Conservation (phyloP, 495 filamentous ascomycete species). For the Coniosporium apollinis region DNA sequence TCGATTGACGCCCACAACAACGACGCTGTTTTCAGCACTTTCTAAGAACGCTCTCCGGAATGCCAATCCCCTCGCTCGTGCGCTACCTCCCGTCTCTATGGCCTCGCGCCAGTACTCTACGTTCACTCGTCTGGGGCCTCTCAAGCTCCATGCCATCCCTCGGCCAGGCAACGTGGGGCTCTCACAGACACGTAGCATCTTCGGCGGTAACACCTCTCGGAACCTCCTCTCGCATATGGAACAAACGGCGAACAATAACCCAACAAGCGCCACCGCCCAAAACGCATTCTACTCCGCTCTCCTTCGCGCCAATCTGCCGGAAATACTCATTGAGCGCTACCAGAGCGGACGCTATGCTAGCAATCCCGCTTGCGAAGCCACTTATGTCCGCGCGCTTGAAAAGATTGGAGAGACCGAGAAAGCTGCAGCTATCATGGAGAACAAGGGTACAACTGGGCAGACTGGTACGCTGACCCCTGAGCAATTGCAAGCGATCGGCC, state of each 20-base stretch:
- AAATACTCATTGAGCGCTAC: slow-evolving; percentile 79
- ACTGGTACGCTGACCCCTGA: slow-evolving; percentile 24
- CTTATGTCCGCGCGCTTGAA: slow-evolving; percentile 59
- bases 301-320: slow-evolving; percentile 79
- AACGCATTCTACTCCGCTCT: slow-evolving; percentile 86
- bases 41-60: slow-evolving; percentile 5
- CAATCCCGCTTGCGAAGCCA: slow-evolving; percentile 51
- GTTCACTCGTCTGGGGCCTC: slow-evolving; percentile 1
- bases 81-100: neutral
- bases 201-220: slow-evolving; percentile 39
- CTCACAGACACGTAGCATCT: slow-evolving; percentile 25
- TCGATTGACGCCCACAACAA: neutral
- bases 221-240: slow-evolving; percentile 55
- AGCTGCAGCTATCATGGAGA: slow-evolving; percentile 10
- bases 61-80: slow-evolving; percentile 2
- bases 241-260: slow-evolving; percentile 80
- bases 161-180: neutral
- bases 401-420: slow-evolving; percentile 41
- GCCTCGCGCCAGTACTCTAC: slow-evolving; percentile 6
- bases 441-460: slow-evolving; percentile 5
- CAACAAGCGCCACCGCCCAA: slow-evolving; percentile 68
- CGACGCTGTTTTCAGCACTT: slow-evolving; percentile 1
- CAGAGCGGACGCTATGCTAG: slow-evolving; percentile 69
- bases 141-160: neutral
- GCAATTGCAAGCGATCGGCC: slow-evolving; percentile 68